A percentile compares a stretch with the other conserved stretches of the same genome.
These are phyloP conservation scores for Xylariales sp. DNA, from an alignment of 2,329 filamentous ascomycete species.

Conservation along the genomic window DNA sequence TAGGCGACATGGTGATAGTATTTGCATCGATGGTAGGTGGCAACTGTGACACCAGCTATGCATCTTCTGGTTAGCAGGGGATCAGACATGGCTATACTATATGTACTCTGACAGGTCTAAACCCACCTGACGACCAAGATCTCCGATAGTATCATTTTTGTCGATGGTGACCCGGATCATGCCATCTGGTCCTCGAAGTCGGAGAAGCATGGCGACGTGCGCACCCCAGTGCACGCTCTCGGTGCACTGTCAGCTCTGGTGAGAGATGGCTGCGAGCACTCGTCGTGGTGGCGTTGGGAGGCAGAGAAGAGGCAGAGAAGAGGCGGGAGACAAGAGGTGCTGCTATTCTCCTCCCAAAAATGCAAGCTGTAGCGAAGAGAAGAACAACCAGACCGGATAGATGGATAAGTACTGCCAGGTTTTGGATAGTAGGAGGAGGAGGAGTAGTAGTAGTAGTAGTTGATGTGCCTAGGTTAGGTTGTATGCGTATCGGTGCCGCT, in stretches of 20 bases:
- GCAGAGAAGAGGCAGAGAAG: not conserved
- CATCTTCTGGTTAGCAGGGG: conserved; percentile 14
- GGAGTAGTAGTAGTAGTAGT: too few relatives aligned
- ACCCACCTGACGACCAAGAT: conserved; percentile 66
- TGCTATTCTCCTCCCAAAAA: not conserved
- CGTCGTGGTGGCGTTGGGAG: not conserved
- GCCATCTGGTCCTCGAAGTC: conserved; percentile 91
- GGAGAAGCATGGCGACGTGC: conserved; percentile 75
- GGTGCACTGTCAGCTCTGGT: not conserved
- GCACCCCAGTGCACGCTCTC: conserved; percentile 11
- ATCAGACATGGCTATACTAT: too few relatives aligned
- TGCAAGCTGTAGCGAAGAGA: not conserved
- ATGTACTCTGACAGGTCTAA: not conserved
- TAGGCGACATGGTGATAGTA: conserved; percentile 71
- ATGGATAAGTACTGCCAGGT: too few relatives aligned
- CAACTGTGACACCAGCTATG: conserved; percentile 67
- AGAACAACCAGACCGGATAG: too few relatives aligned
- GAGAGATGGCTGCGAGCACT: not conserved
- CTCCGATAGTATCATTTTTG: conserved; percentile 76
- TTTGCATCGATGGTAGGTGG: conserved; percentile 71
- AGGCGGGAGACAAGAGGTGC: not conserved
- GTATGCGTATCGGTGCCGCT: too few relatives aligned
- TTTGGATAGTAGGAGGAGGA: too few relatives aligned
- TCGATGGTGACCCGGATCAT: conserved; percentile 88
- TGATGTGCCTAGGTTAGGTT: too few relatives aligned